Conservation (phyloP, 768 basidiomycete genomes). For the Serendipita sp. region DNA sequence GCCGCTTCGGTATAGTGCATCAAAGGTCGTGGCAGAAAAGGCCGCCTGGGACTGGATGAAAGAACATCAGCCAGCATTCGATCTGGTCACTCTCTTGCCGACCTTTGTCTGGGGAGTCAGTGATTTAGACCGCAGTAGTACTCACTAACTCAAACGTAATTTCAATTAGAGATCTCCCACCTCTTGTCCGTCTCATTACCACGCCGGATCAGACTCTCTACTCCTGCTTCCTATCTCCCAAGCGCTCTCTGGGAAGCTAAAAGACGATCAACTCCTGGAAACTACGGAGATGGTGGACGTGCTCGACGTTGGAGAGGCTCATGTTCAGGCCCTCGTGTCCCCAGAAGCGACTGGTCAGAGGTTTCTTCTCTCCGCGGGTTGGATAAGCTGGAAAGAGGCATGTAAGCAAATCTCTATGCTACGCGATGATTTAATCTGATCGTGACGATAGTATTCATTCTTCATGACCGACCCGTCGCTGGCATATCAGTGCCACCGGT, state of each 20-base stretch:
- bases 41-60: conserved; percentile 1
- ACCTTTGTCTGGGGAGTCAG: background rate
- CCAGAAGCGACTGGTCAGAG: background rate
- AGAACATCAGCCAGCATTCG: background rate
- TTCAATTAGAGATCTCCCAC: background rate
- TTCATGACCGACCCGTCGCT: background rate
- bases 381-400: background rate
- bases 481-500: background rate
- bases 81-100: background rate
- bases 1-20: background rate
- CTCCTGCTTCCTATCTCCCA: background rate
- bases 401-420: background rate
- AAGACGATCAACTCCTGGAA: background rate
- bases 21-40: background rate
- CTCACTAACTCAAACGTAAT: background rate
- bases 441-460: background rate
- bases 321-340: background rate
- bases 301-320: background rate
- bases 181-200: background rate
- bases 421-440: background rate
- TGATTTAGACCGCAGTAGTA: background rate
- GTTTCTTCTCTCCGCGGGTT: background rate
- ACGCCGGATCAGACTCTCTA: background rate
- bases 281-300: background rate
- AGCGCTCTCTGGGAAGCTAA: background rate